Evolutionary conservation across 305 asterid species (phyloP), one percentile per base, ranked within the genome.

Genomic region (Rubia occidens): DNA sequence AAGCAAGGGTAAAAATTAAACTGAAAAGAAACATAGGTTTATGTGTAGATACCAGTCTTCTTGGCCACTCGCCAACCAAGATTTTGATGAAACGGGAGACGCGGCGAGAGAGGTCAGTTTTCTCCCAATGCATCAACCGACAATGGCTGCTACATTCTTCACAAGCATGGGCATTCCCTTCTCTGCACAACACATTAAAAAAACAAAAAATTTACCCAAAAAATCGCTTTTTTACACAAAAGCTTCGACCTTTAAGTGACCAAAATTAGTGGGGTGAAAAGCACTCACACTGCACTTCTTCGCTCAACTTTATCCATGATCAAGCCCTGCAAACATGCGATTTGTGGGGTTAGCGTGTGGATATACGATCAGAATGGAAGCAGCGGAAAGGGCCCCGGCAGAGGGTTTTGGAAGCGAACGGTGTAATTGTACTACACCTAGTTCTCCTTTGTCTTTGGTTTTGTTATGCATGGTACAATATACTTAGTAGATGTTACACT

Each of bases 41-140:
- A 8, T 43, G 45, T 8, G 13, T 8, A 43, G 8, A 37, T 70
- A 73, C 78, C 81, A 77, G 64, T 29, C 54, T 29, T 47, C 66
- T n/a, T 4, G n/a, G 17, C 35, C 54, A 73, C 20, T 70, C 53
- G 9, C 73, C 80, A 6, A 63, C 4, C 75, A 77, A 37, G 58
- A 77, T 7, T 65, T 72, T 77, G 77, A 77, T 72, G 49, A 77
- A 77, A 5, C 74, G 43, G 58, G 11, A 1, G 14, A 72, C 71
- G 8, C 26, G 1, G 70, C 63, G 29, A 8, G 47, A 72, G 11
- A 51, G 42, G 69, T 60, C 71, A 61, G 1, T 26, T 17, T 20
- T 67, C 17, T 37, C 20, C 32, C 11, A 13, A 65, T 72, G 77
- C n/a, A 56, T 37, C 40, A 49, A 20, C n/a, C 54, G 35, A 20